Base-by-base conservation (phyloP, 257 asterid species). In the Rhazya stricta region DNA sequence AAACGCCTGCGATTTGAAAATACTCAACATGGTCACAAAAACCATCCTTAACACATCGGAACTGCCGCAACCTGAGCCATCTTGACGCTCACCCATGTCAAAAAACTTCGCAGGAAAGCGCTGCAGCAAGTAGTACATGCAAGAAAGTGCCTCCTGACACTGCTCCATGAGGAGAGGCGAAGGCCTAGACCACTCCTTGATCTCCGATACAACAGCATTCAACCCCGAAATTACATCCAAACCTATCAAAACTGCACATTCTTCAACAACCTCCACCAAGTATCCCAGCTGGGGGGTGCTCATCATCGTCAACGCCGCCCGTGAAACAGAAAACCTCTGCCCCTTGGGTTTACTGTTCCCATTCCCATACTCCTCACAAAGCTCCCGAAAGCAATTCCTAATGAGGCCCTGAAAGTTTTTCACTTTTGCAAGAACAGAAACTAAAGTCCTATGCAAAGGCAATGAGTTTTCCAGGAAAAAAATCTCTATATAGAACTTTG, bases 101-200 rank as follows among this genome's bases (percentile, higher is more conserved):
- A 48, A 32, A 50, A 94, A 89, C 82, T 79, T 88, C 23, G 50
- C 80, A 0, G 99, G 99, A 79, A 88, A 92, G 37, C 98, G 95
- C 77, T 91, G 99, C 45, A 94, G 89, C 88, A 92, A 76, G 89
- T 94, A 94, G 79, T 92, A 94, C 85, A 90, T 60, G 83, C 99
- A 92, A 25, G 99, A 94, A 72, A 94, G 89, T 6, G 99, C 96
- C 81, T 94, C 99, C 85, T 94, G 97, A 82, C 97, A 94, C 72
- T 94, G 97, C 69, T 92, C 98, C 96, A 94, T 89, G 42, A 92
- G 96, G 60, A 94, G 75, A 2, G 99, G 99, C 25, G 99, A 92
- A 57, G 97, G 98, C 86, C 96, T 85, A 43, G 91, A 89, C 76
- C 74, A 82, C 67, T 88, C 91, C 34, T 80, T 73, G 37, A 87